These are phyloP conservation scores for Colletotrichum sp. DNA, from an alignment of 2,329 filamentous ascomycete genomes.

Conservation along the genomic window DNA sequence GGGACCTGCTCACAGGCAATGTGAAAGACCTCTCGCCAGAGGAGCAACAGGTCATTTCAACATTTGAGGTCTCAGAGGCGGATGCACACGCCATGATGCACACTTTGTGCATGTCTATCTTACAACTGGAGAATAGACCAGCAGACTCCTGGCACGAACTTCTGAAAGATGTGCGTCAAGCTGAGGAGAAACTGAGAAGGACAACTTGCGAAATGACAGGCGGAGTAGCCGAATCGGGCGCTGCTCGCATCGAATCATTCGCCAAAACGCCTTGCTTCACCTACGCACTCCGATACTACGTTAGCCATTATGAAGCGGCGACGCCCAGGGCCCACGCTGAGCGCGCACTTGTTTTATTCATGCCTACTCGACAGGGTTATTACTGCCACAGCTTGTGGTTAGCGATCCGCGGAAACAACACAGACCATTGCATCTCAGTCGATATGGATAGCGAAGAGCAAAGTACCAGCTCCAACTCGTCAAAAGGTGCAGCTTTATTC, in stretches of 20 bases:
- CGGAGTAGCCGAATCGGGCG: too few relatives aligned
- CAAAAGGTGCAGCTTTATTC: not conserved
- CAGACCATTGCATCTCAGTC: not conserved
- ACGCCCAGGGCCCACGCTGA: not conserved
- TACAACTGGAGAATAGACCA: not conserved
- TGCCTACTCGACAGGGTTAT: not conserved
- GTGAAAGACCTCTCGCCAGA: not conserved
- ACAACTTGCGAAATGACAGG: too few relatives aligned
- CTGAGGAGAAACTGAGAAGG: not conserved
- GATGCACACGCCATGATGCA: not conserved
- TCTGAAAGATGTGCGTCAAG: not conserved
- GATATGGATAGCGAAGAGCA: too few relatives aligned
- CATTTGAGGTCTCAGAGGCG: not conserved
- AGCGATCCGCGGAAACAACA: fast-evolving
- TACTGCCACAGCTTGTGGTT: not conserved
- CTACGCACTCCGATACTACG: not conserved
- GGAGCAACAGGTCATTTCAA: not conserved
- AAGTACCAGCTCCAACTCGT: fast-evolving
- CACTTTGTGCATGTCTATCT: not conserved
- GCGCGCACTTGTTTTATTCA: fast-evolving
- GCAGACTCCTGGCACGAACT: fast-evolving
- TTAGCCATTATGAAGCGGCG: fast-evolving
- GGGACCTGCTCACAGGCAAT: fast-evolving
- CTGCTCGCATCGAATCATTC: fast-evolving
- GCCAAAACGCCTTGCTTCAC: not conserved